Base-by-base conservation (phyloP, 177 flowering plant species). In the Vitis hybrid region DNA sequence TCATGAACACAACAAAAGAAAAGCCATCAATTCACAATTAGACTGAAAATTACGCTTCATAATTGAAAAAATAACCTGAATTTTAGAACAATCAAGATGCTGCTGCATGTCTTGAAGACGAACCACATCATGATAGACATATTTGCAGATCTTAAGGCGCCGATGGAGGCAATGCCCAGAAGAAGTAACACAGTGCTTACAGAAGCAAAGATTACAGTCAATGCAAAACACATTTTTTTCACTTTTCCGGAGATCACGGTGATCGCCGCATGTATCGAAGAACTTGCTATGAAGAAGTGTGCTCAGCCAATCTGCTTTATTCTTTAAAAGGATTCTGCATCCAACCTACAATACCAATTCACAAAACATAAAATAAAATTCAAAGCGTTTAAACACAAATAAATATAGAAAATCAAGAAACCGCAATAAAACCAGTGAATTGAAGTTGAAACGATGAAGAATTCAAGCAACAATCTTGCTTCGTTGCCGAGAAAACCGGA, bases 61-160 rank as follows among this genome's bases (percentile, higher is more conserved):
- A 29, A 59, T 53, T 0, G 33, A 22, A 2, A 49, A 26, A 53
- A 1, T 20, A 53, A 90, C 96, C 87, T 89, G 93, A 75, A 90
- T 86, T 73, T 72, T 68, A 7, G 89, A 87, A 55, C 93, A 90
- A 60, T 89, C 92, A 1, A 87, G 75, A 55, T 78, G 74, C 64
- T 83, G 79, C 68, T 90, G 89, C 49, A 90, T 74, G n/a, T 87
- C 93, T 49, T 79, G 87, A 39, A 89, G 81, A 18, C 87, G 87
- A 59, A 91, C 80, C 7, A 89, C 97, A 58, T 91, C 86, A 3
- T 82, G 83, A 55, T 91, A 88, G 7, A 88, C 89, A 71, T 91
- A 88, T 75, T 81, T 86, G 74, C 92, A 80, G 73, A 91, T 83
- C 79, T 89, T 89, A 50, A 91, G 81, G 7, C 74, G 65, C 2